Conservation (phyloP, 2,329 filamentous ascomycete species). For the Chrysoporthe puriensis region DNA sequence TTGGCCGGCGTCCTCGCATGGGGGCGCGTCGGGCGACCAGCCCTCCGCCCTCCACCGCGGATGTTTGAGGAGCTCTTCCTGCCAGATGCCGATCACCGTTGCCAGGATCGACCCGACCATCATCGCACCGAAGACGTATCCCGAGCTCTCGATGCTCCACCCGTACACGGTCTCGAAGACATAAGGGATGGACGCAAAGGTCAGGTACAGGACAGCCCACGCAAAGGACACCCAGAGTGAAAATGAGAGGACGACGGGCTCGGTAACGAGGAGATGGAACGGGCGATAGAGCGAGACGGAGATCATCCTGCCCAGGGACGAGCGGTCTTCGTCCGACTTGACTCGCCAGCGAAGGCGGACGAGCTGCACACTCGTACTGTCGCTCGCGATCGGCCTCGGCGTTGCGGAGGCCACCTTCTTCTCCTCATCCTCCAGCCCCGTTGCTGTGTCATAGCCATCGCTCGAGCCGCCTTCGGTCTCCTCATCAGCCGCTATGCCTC, state of each 20-base stretch:
- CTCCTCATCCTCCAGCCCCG: slow-evolving; percentile 31
- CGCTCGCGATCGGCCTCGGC: background rate
- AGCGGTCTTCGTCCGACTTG: slow-evolving; percentile 75
- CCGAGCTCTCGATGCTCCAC: slow-evolving; percentile 69
- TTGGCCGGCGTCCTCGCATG: slow-evolving; percentile 24
- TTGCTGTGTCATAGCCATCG: background rate
- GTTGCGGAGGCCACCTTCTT: slow-evolving; percentile 19
- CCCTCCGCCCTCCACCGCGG: slow-evolving; percentile 41
- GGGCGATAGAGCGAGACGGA: slow-evolving; percentile 74
- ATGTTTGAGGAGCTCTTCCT: slow-evolving; percentile 67
- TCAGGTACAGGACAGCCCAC: slow-evolving; percentile 87
- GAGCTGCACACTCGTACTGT: slow-evolving; percentile 27
- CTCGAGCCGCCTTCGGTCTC: slow-evolving; percentile 24
- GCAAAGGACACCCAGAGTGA: slow-evolving; percentile 87
- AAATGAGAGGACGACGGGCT: slow-evolving; percentile 83
- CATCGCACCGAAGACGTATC: slow-evolving; percentile 75
- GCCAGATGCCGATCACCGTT: slow-evolving; percentile 70
- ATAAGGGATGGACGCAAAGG: slow-evolving; percentile 78
- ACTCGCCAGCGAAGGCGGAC: slow-evolving; percentile 79
- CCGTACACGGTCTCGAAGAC: slow-evolving; percentile 71
- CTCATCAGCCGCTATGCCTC: slow-evolving; percentile 26
- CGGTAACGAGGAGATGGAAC: slow-evolving; percentile 76
- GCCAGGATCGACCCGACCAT: slow-evolving; percentile 68
- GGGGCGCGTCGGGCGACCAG: slow-evolving; percentile 31
- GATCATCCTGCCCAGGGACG: slow-evolving; percentile 70